Percentiles rank a stretch among this genome's conserved stretches.
Evolutionary conservation across 2,329 filamentous ascomycete genomes (phyloP).

Genomic region (Claviceps cyperi): DNA sequence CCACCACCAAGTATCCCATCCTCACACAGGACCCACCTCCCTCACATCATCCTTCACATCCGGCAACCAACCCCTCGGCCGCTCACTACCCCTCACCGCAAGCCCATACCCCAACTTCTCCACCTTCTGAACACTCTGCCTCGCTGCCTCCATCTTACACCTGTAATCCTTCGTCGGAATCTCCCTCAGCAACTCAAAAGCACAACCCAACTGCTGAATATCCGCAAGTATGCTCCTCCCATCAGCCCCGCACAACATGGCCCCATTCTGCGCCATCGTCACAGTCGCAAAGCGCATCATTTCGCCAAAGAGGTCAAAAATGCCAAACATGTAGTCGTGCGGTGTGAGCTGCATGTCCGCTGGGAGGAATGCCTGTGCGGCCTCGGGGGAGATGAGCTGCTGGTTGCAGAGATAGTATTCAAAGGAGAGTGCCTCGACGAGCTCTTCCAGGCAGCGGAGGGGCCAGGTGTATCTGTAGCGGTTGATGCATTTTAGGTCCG

Average conservation of each 20-base stretch:
- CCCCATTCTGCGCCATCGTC: constrained; percentile 61
- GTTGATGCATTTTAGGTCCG: constrained; percentile 67
- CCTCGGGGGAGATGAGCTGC: constrained; percentile 52
- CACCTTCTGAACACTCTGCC: constrained; percentile 81
- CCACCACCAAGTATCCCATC: neutral
- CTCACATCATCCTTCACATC: constrained; percentile 40
- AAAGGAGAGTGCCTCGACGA: constrained; percentile 83
- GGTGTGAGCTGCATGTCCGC: constrained; percentile 50
- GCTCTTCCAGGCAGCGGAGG: constrained; percentile 82
- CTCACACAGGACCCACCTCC: constrained; percentile 15
- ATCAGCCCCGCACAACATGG: constrained; percentile 24
- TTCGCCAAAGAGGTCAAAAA: constrained; percentile 91
- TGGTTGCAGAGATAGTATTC: constrained; percentile 74
- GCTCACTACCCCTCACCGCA: constrained; percentile 71
- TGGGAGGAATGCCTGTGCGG: constrained; percentile 37
- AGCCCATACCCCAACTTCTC: constrained; percentile 82
- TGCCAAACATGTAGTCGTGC: constrained; percentile 76
- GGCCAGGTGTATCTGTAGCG: constrained; percentile 67
- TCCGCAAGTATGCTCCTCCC: constrained; percentile 58
- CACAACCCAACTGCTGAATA: constrained; percentile 61
- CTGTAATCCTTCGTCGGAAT: constrained; percentile 42
- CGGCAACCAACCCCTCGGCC: constrained; percentile 84
- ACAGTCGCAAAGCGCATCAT: constrained; percentile 95
- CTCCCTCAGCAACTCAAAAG: constrained; percentile 60
- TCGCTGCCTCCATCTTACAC: constrained; percentile 78